Evolutionary conservation across 2,329 filamentous ascomycete genomes (phyloP), one percentile per base, ranked within the genome.

Genomic region (Orbilia ellipsospora): DNA sequence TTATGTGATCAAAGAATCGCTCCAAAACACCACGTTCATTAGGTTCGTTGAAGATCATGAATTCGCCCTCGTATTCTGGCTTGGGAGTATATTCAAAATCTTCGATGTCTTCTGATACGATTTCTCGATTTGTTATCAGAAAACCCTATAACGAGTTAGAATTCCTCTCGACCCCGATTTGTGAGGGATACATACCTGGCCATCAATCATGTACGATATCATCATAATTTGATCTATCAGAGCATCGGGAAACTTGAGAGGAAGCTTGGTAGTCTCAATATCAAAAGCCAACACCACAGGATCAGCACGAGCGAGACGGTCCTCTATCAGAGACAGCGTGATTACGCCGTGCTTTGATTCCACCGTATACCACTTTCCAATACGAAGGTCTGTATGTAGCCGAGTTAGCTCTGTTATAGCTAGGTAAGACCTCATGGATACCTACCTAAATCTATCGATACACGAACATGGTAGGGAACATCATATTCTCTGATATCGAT

Each of bases 181-280:
- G 16, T 23, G 31, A 51, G 26, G 28, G 20, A 20, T 15, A 18
- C 52, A 28, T 68, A 77, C 78, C 62, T 97, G 94, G 0, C 95
- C 96, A 80, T 99, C 95, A 80, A 99, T 98, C 96, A 99, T 99
- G 85, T 99, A 99, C 36, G 96, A 99, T 82, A 99, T 94, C 95
- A 99, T 99, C 94, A 99, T 99, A 81, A 99, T 91, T 82, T 97
- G 94, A 83, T 99, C 95, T 77, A 97, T 90, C 2, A 93, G 88
- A 1, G 95, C 90, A 81, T 99, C 96, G 26, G 95, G 96, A 79
- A 99, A 99, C 82, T 99, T 99, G 65, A 99, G 85, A 1, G 96
- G 95, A 15, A 95, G 85, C 81, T 99, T 99, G 4, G 92, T 94
- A 1, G 95, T 99, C 83, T 99, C 95, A 80, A 99, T 99, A 89